Conservation (phyloP, 2,329 filamentous ascomycete species). For the Venturiaceae sp. region DNA sequence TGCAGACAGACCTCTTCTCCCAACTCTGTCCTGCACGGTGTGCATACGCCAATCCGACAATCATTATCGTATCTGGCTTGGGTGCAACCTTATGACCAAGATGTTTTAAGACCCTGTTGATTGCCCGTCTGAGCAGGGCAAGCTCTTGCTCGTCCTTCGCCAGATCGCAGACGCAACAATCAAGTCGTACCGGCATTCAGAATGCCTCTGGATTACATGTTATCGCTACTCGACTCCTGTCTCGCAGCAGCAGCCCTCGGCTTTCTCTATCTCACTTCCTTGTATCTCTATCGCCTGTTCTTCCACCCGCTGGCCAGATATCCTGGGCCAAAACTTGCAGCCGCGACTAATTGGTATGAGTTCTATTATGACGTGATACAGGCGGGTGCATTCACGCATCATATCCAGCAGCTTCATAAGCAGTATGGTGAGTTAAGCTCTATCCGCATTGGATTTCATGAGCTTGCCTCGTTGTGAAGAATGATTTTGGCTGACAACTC, state of each 20-base stretch:
- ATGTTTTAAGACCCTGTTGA: too few relatives aligned
- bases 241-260: background rate
- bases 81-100: too few relatives aligned
- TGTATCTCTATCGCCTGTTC: conserved; percentile 7
- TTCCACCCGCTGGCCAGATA: conserved; percentile 4
- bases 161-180: too few relatives aligned
- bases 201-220: background rate
- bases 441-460: background rate
- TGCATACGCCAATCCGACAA: too few relatives aligned
- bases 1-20: too few relatives aligned
- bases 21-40: too few relatives aligned
- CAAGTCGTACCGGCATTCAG: too few relatives aligned
- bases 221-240: background rate
- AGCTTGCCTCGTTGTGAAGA: background rate
- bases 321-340: conserved; percentile 8
- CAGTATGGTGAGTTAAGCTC: conserved; percentile 6
- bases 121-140: too few relatives aligned
- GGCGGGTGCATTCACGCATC: background rate
- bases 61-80: too few relatives aligned
- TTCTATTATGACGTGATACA: background rate
- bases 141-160: too few relatives aligned
- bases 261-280: conserved; percentile 1
- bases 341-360: conserved; percentile 4
- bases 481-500: too few relatives aligned
- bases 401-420: conserved; percentile 2